Conservation (phyloP, 2,329 filamentous ascomycete species). For the Dothistroma pini region DNA sequence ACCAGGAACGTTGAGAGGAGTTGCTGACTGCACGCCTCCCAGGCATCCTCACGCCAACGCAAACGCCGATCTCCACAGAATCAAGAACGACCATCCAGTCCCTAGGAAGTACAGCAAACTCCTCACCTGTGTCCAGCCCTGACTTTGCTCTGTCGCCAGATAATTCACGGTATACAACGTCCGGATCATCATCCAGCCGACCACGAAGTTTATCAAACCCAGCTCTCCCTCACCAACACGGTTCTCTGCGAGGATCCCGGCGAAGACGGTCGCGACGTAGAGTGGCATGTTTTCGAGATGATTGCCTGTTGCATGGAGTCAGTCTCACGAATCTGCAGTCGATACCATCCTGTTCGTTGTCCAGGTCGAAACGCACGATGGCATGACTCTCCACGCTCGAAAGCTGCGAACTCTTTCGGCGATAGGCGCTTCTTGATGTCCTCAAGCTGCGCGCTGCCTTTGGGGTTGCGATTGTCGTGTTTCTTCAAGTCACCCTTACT, state of each 20-base stretch:
- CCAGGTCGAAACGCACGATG: slow-evolving; percentile 29
- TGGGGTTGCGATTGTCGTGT: slow-evolving; percentile 46
- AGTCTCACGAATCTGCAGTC: not conserved
- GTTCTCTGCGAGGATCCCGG: slow-evolving; percentile 41
- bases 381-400: slow-evolving; percentile 45
- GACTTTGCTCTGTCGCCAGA: slow-evolving; percentile 22
- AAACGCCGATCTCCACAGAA: slow-evolving; percentile 32
- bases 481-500: slow-evolving; percentile 35
- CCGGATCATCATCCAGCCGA: slow-evolving; percentile 37
- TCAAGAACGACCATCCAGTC: slow-evolving; percentile 30
- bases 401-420: slow-evolving; percentile 38
- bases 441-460: slow-evolving; percentile 34
- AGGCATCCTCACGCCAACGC: slow-evolving; percentile 14
- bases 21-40: slow-evolving; percentile 26
- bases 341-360: not conserved
- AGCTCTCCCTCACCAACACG: slow-evolving; percentile 25
- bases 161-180: slow-evolving; percentile 40
- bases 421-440: slow-evolving; percentile 38
- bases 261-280: slow-evolving; percentile 43
- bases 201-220: slow-evolving; percentile 37
- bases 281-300: slow-evolving; percentile 47
- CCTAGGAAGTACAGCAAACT: slow-evolving; percentile 32
- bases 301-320: slow-evolving; percentile 28
- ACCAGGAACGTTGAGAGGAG: not conserved
- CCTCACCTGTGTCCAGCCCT: slow-evolving; percentile 28